These are phyloP conservation scores for Penicillium griseofulvum DNA, from an alignment of 2,329 filamentous ascomycete species.

Conservation along the genomic window DNA sequence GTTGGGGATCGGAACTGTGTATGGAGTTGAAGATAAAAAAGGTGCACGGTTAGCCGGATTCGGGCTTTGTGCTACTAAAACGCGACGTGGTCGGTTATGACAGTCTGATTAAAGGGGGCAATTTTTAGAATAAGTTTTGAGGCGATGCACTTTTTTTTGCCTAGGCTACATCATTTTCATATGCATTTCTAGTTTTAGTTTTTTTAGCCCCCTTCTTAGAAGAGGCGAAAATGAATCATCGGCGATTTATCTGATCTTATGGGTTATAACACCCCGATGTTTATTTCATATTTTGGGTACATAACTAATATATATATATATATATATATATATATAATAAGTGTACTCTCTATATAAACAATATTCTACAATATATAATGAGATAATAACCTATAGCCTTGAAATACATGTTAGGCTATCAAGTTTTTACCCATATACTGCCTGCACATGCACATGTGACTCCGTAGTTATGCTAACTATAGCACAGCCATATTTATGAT, in stretches of 20 bases:
- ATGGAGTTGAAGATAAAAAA: not conserved
- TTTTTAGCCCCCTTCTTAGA: not conserved
- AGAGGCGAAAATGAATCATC: slow-evolving; percentile 8
- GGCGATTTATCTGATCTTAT: not conserved
- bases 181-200: slow-evolving; percentile 6
- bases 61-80: slow-evolving; percentile 6
- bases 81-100: slow-evolving; percentile 23
- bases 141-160: not conserved
- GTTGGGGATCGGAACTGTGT: slow-evolving; percentile 1
- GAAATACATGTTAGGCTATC: too few relatives aligned
- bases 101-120: not conserved
- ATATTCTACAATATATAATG: too few relatives aligned
- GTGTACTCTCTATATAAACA: too few relatives aligned
- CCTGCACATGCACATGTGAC: too few relatives aligned
- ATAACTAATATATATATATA: too few relatives aligned
- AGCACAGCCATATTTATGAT: too few relatives aligned
- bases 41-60: slow-evolving; percentile 7
- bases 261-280: too few relatives aligned
- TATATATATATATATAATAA: too few relatives aligned
- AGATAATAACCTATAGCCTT: too few relatives aligned
- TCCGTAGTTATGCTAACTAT: too few relatives aligned
- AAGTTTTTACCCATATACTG: too few relatives aligned
- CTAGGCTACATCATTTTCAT: slow-evolving; percentile 28
- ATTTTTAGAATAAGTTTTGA: not conserved
- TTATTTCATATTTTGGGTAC: too few relatives aligned